Evolutionary conservation across 2,329 filamentous ascomycete genomes (phyloP).

Genomic region (Proliferodiscus dingleyae): DNA sequence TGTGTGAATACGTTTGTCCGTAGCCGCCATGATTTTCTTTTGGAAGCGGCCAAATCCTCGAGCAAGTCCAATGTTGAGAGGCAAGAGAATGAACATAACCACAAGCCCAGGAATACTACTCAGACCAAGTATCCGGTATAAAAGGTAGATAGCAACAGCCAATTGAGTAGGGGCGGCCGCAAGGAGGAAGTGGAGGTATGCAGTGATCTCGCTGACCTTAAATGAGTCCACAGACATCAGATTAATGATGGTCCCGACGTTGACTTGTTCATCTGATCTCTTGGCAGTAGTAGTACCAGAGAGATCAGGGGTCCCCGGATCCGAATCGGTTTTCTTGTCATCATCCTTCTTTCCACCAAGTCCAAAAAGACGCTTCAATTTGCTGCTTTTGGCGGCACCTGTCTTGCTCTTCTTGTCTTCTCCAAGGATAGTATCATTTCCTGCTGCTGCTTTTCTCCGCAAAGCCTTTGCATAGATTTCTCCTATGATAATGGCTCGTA

Average conservation of each 20-base stretch:
- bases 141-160: conserved; percentile 69
- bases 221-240: conserved; percentile 99
- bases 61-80: conserved; percentile 85
- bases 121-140: conserved; percentile 85
- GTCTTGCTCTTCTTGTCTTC: conserved; percentile 42
- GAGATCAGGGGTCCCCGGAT: conserved; percentile 4
- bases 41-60: conserved; percentile 81
- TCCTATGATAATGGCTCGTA: conserved; percentile 91
- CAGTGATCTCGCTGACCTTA: conserved; percentile 92
- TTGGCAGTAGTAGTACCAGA: conserved; percentile 19
- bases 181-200: conserved; percentile 94
- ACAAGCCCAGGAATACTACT: conserved; percentile 91
- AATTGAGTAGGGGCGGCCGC: conserved; percentile 88
- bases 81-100: conserved; percentile 83
- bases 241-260: conserved; percentile 97
- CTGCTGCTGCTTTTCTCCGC: conserved; percentile 79
- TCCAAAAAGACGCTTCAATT: conserved; percentile 53
- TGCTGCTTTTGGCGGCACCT: conserved; percentile 36
- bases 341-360: conserved; percentile 40
- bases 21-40: conserved; percentile 86
- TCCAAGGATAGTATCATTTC: conserved; percentile 68
- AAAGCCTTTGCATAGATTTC: conserved; percentile 97
- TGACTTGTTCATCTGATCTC: conserved; percentile 67
- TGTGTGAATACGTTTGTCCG: conserved; percentile 90
- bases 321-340: conserved; percentile 36